Evolutionary conservation across 345 rosid genomes (phyloP), one percentile per base, ranked within the genome.

Genomic region (Laguncularia racemosa): DNA sequence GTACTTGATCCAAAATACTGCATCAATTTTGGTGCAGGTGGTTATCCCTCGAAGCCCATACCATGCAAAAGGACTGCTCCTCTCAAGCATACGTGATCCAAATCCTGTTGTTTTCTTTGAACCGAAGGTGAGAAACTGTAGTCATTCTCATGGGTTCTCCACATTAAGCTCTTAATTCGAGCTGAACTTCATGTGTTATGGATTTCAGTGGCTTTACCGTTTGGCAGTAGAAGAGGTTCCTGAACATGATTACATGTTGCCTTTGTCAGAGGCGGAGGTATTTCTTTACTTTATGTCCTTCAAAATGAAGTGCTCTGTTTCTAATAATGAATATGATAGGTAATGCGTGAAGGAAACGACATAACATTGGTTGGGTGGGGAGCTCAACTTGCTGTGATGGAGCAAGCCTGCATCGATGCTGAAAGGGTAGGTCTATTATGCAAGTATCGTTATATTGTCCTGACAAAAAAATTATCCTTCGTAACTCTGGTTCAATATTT

Each of bases 361-460:
- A 85, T 91, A 66, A 84, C 98, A 14, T 76, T 91, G 48, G 92
- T 91, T 28, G 95, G 98, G 54, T 91, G 98, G 98, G 95, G 96
- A 71, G 95, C 96, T 16, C 98, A 91, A 61, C 86, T 91, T 47
- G 66, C 98, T 6, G 17, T 88, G 16, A 84, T 91, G 92, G 92
- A 88, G 62, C 82, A 88, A 64, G 96, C 98, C 59, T 85, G 96
- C 56, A 53, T 63, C 23, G 95, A 84, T 21, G 96, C 96, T 0
- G 88, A 84, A 71, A 84, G 84, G 76, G 96, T 81, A 50, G 55
- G 47, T 20, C 18, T 52, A 44, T 50, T 17, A 9, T 21, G 20
- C 46, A 47, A 12, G 44, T 33, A 46, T 58, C 26, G n/a, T 49
- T 23, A 14, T 48, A 12, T 14, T 58, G 18, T 33, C 40, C 11